Percentiles rank a stretch among this genome's conserved stretches.
Evolutionary conservation across 2,329 filamentous ascomycete species (phyloP).

Genomic region (Plenodomus lindquistii): DNA sequence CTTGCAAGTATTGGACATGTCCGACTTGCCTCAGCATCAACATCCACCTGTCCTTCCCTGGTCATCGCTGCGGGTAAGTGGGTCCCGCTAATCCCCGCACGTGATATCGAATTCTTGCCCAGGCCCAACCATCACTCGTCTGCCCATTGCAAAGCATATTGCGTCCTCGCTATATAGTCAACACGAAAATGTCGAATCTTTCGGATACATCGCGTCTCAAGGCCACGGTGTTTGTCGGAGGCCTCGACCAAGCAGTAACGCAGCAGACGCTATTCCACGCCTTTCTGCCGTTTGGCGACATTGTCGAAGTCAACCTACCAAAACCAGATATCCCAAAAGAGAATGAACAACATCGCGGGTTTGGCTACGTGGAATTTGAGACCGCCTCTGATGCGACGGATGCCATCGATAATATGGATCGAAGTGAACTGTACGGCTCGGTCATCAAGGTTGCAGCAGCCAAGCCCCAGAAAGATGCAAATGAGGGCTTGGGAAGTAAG

Average conservation of each 20-base stretch:
- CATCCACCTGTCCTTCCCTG: conserved; percentile 44
- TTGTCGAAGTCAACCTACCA: conserved; percentile 86
- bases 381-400: conserved; percentile 83
- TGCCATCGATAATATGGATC: conserved; percentile 99
- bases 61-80: conserved; percentile 25
- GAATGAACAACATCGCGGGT: conserved; percentile 81
- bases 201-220: conserved; percentile 83
- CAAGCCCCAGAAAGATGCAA: conserved; percentile 86
- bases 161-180: background rate
- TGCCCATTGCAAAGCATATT: background rate
- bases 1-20: conserved; percentile 21
- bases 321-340: conserved; percentile 83
- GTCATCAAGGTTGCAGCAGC: conserved; percentile 91
- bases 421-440: conserved; percentile 89
- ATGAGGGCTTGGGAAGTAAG: conserved; percentile 87
- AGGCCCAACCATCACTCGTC: background rate
- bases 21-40: conserved; percentile 31
- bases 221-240: conserved; percentile 89
- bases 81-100: conserved; percentile 19
- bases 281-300: conserved; percentile 96
- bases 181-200: conserved; percentile 58
- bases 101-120: conserved; percentile 29
- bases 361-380: conserved; percentile 96
- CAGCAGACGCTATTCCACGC: conserved; percentile 78
- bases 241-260: conserved; percentile 79